Conservation (phyloP, 495 filamentous ascomycete species). For the Opeltia flavorubescens region DNA sequence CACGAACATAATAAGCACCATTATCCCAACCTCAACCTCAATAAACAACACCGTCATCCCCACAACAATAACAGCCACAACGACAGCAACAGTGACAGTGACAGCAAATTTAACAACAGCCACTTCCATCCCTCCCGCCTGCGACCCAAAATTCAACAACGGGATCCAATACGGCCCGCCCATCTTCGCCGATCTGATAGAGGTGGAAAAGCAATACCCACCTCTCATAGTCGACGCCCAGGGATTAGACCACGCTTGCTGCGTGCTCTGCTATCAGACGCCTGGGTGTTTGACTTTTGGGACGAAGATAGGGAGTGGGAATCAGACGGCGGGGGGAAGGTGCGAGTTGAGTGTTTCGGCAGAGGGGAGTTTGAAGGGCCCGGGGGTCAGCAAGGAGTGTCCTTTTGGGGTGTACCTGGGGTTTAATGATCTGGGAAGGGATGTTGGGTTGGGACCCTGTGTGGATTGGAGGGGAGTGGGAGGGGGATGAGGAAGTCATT, state of each 20-base stretch:
- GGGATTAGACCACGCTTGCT: no score
- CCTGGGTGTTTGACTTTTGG: neutral
- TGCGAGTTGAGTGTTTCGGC: neutral
- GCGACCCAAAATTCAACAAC: neutral
- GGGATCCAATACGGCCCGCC: neutral
- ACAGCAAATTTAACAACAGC: neutral
- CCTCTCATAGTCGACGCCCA: neutral
- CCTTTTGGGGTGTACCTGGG: neutral
- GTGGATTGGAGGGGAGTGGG: no score
- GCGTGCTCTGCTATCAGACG: neutral
- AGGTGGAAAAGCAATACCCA: neutral
- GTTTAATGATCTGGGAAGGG: neutral
- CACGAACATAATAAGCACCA: conserved; percentile 13
- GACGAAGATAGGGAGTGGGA: neutral
- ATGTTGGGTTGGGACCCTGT: neutral
- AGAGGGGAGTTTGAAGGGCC: neutral
- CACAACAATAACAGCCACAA: no score
- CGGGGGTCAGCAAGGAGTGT: neutral
- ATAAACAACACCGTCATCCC: no score
- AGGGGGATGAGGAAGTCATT: no score
- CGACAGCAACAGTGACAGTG: no score
- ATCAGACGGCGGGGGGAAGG: no score
- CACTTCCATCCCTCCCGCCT: neutral
- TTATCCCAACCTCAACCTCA: conserved; percentile 40
- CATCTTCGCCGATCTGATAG: neutral